Evolutionary conservation across 1,284 basidiomycete genomes (phyloP).

Genomic region (Exsudoporus floridanus): DNA sequence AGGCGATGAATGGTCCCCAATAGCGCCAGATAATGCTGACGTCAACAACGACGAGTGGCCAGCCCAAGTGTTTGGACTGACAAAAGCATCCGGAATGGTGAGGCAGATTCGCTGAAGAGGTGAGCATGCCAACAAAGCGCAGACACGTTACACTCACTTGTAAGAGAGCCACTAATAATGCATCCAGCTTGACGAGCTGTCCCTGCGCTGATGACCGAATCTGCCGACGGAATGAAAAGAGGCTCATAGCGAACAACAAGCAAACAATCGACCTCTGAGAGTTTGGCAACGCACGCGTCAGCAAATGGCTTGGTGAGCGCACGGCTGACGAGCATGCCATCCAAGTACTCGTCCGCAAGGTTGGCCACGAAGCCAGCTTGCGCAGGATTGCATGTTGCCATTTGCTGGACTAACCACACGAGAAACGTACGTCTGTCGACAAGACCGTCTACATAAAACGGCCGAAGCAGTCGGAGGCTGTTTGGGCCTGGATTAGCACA

Average conservation of each 20-base stretch:
- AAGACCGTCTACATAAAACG: conserved; percentile 79
- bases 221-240: conserved; percentile 34
- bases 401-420: conserved; percentile 81
- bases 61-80: conserved; percentile 71
- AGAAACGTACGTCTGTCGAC: conserved; percentile 82
- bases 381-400: conserved; percentile 75
- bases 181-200: conserved; percentile 56
- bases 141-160: conserved; percentile 49
- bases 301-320: conserved; percentile 64
- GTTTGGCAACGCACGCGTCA: conserved; percentile 64
- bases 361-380: conserved; percentile 82
- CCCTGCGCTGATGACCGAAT: conserved; percentile 54
- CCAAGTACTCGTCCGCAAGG: conserved; percentile 77
- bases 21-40: conserved; percentile 44
- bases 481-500: conserved; percentile 11
- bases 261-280: conserved; percentile 59
- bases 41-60: conserved; percentile 48
- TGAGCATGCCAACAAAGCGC: conserved; percentile 6
- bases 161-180: conserved; percentile 52
- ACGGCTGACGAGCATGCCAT: conserved; percentile 67
- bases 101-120: conserved; percentile 58
- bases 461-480: conserved; percentile 73
- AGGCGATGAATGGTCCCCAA: conserved; percentile 31
- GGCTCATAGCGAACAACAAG: neutral
- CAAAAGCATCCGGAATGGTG: conserved; percentile 65